phyloP scores from a whole-genome alignment of 768 basidiomycete genomes.

The Kwoniella sp. region DNA sequence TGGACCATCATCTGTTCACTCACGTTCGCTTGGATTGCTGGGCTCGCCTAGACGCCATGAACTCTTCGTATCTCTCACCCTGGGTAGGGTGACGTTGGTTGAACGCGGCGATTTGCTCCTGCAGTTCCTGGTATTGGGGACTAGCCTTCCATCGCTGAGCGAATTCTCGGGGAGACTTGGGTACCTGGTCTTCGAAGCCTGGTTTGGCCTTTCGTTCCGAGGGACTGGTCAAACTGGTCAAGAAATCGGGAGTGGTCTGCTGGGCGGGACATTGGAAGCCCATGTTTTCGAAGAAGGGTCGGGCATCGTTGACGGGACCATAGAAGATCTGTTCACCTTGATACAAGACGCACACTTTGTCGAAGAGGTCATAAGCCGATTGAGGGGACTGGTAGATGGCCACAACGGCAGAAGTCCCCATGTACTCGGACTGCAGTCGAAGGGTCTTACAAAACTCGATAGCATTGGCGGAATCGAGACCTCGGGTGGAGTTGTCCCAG shows the following conservation, averaged over 20 bases:
- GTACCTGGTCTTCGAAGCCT: slow-evolving; percentile 66
- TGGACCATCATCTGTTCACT: slow-evolving; percentile 61
- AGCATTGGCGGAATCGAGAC: slow-evolving; percentile 58
- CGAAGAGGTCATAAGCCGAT: slow-evolving; percentile 60
- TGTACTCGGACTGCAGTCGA: slow-evolving; percentile 58
- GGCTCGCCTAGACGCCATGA: slow-evolving; percentile 68
- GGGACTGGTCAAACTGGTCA: slow-evolving; percentile 66
- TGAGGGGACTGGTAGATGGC: slow-evolving; percentile 61
- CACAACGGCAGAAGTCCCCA: slow-evolving; percentile 59
- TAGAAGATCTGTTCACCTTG: slow-evolving; percentile 63
- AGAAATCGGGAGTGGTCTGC: slow-evolving; percentile 62
- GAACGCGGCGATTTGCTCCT: slow-evolving; percentile 64
- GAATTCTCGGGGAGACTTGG: slow-evolving; percentile 70
- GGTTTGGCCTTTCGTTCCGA: slow-evolving; percentile 79
- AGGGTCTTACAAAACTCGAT: slow-evolving; percentile 61
- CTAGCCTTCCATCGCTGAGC: slow-evolving; percentile 59
- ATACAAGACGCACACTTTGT: slow-evolving; percentile 61
- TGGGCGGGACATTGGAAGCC: slow-evolving; percentile 61
- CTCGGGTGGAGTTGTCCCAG: slow-evolving; percentile 68
- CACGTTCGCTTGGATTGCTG: slow-evolving; percentile 75
- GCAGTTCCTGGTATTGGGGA: slow-evolving; percentile 62
- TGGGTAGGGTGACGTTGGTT: slow-evolving; percentile 58
- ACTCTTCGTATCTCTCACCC: slow-evolving; percentile 64
- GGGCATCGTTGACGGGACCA: slow-evolving; percentile 58
- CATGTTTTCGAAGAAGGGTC: slow-evolving; percentile 60